These are phyloP conservation scores for Ampelocalamus luodianensis DNA, from an alignment of 176 grass and related monocot genomes.

Conservation along the genomic window DNA sequence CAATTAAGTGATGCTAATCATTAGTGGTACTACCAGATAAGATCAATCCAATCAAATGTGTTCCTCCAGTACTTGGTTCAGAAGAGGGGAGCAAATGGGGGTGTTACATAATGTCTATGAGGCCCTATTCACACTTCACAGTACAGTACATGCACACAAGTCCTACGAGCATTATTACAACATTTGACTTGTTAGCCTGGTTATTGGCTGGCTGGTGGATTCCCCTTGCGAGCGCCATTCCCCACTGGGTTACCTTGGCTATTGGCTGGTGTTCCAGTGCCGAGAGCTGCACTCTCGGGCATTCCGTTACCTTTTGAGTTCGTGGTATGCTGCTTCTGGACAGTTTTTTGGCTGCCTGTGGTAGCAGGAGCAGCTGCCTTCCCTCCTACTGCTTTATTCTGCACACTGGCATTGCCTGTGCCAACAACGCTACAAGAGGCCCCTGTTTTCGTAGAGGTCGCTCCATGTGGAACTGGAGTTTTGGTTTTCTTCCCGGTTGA, in stretches of 20 bases:
- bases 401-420: constrained; percentile 27
- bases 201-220: constrained; percentile 38
- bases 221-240: constrained; percentile 5
- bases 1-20: background rate
- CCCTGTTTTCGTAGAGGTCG: background rate
- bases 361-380: constrained; percentile 16
- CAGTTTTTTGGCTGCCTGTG: constrained; percentile 28
- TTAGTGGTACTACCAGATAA: background rate
- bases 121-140: constrained; percentile 56
- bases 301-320: constrained; percentile 26
- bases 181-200: constrained; percentile 29
- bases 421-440: constrained; percentile 21
- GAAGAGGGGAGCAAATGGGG: background rate
- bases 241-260: background rate
- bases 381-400: constrained; percentile 33
- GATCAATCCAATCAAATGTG: constrained; percentile 31
- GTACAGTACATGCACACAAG: background rate
- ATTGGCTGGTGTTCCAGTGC: constrained; percentile 3
- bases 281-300: background rate
- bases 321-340: constrained; percentile 13
- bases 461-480: constrained; percentile 13
- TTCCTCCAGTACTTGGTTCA: background rate
- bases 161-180: constrained; percentile 45
- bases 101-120: background rate
- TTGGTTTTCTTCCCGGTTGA: constrained; percentile 36